Evolutionary conservation across 2,329 filamentous ascomycete genomes (phyloP), one percentile per base, ranked within the genome.

Genomic region (Fusarium sp.): DNA sequence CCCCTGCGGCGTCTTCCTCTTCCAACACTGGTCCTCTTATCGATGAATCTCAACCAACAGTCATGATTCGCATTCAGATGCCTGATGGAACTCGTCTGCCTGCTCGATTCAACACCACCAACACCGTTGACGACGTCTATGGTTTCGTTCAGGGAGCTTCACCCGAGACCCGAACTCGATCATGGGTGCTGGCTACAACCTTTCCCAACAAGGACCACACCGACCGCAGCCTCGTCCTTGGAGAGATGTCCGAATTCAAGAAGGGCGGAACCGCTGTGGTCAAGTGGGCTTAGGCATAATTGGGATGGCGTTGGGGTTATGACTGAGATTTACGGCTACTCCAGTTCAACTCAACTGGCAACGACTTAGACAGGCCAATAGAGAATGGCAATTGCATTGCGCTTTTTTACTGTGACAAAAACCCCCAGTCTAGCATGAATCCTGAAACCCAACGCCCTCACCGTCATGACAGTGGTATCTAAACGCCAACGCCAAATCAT

Each of bases 141-240:
- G 85, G 87, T 10, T 96, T 96, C 77, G 90, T 96, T 69, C 85
- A 89, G 68, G 86, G 88, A n/a, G 88, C 93, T 0, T 92, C 89
- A 29, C 81, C 91, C 0, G 87, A 87, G 8, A 88, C 89, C 59
- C 84, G 85, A 33, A 80, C 83, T 43, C 88, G 94, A n/a, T 77
- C 87, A 5, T 97, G 93, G 87, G 92, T 94, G 4, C 85, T 97
- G 50, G 93, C 92, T 73, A 97, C 94, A 0, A 96, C 94, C 0
- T 97, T 97, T 82, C 94, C 94, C 6, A 94, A 91, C 79, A 95
- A 94, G 84, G 93, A 96, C 64, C 89, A 96, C 73, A 91, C 88
- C 2, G 93, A 97, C 78, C 92, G 92, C 82, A 83, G 81, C 10
- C 77, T 89, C 60, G 86, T 88, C 1, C 80, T 93, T 31, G 88